Conservation (phyloP, 108 stramenopile genomes). For the Chaetoceros tenuissimus region DNA sequence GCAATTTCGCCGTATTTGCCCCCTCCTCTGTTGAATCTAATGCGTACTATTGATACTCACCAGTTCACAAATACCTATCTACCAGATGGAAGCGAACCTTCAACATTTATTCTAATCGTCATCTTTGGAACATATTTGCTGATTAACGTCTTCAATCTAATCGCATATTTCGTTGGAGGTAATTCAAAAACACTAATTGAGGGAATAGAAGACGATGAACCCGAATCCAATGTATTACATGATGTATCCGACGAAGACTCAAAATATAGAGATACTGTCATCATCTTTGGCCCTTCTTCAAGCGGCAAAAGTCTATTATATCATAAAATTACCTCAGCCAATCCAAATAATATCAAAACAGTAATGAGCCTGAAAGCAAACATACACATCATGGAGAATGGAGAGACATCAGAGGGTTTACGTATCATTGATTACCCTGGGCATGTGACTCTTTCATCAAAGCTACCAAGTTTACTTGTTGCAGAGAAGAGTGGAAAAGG, state of each 20-base stretch:
- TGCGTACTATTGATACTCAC: conserved; percentile 6
- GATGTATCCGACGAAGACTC: neutral
- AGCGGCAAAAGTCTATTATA: conserved; percentile 41
- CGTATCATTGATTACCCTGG: conserved; percentile 70
- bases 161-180: too few species aligned
- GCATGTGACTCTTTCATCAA: conserved; percentile 22
- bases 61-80: too few species aligned
- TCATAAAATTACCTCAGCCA: conserved; percentile 11
- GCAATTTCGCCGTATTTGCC: conserved; percentile 37
- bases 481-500: conserved; percentile 6
- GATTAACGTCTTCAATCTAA: too few species aligned
- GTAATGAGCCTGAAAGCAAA: conserved; percentile 60
- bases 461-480: conserved; percentile 16
- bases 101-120: neutral
- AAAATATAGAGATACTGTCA: conserved; percentile 23
- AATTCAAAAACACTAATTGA: neutral
- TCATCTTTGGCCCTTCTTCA: conserved; percentile 31
- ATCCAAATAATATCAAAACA: conserved; percentile 14
- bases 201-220: neutral
- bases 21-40: conserved; percentile 32
- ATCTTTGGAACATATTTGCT: too few species aligned
- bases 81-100: too few species aligned
- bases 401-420: conserved; percentile 30
- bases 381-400: conserved; percentile 23
- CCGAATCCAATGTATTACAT: neutral